Evolutionary conservation across 2,329 filamentous ascomycete genomes (phyloP).

Genomic region (Colletotrichum tabaci): DNA sequence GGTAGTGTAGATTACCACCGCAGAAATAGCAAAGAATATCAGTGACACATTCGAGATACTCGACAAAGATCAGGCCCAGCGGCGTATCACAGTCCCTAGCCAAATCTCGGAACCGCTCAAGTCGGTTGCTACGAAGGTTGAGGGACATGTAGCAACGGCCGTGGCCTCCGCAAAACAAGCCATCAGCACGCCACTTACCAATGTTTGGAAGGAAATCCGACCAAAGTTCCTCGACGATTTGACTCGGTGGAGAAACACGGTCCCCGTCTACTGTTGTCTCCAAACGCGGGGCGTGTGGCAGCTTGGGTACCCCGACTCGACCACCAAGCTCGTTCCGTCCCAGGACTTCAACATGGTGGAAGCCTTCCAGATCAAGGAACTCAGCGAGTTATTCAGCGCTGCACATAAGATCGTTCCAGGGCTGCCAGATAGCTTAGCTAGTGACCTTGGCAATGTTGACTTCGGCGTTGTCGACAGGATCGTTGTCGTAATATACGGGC

Average conservation of each 20-base stretch:
- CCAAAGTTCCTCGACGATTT: not conserved
- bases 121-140: not conserved
- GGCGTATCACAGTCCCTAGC: not conserved
- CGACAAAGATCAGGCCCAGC: not conserved
- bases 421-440: not conserved
- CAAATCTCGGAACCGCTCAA: not conserved
- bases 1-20: not conserved
- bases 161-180: not conserved
- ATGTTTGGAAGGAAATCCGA: not conserved
- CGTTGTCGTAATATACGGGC: not conserved
- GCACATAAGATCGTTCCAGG: not conserved
- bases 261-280: constrained; percentile 1
- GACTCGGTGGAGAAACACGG: not conserved
- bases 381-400: not conserved
- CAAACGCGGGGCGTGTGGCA: constrained; percentile 12
- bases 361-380: not conserved
- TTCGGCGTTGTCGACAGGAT: not conserved
- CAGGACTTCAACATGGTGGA: not conserved
- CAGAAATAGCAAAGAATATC: constrained; percentile 1
- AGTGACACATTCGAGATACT: not conserved
- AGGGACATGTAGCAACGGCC: not conserved
- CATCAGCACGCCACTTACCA: not conserved
- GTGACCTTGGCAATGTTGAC: not conserved
- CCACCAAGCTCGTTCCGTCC: not conserved
- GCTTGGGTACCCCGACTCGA: constrained; percentile 2